Percentiles rank a stretch among this genome's conserved stretches.
phyloP scores from a whole-genome alignment of 139 green algal genomes.

The Chlorella sp. region DNA sequence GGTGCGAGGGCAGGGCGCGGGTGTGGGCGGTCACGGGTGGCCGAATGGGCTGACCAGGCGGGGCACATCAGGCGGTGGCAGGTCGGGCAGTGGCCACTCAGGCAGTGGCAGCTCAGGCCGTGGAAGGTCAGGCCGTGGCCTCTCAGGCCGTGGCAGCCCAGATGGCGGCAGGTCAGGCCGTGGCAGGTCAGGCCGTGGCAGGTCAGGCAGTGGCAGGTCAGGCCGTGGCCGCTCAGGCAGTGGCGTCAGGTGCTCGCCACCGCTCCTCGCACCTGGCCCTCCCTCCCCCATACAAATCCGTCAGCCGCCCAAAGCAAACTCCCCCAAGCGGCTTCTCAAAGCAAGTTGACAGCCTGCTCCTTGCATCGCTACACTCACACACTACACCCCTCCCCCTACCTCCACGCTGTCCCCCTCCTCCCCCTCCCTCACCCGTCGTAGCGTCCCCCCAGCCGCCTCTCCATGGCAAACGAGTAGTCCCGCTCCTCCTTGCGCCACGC shows the following conservation, averaged over 20 bases:
- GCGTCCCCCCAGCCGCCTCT: slow-evolving; percentile 29
- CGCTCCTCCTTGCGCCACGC: not conserved
- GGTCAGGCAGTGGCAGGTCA: no score
- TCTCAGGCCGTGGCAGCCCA: no score
- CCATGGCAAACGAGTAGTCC: slow-evolving; percentile 39
- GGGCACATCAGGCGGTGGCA: not conserved
- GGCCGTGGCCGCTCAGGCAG: not conserved
- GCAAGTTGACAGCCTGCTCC: no score
- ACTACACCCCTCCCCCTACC: not conserved
- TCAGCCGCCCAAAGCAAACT: not conserved
- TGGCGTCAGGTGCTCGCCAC: not conserved
- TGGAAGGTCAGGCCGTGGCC: no score
- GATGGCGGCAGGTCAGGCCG: no score
- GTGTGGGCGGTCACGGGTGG: not conserved
- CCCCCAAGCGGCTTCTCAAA: no score
- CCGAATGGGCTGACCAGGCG: not conserved
- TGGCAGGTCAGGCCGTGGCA: no score
- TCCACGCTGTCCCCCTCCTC: not conserved
- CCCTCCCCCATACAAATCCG: not conserved
- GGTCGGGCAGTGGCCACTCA: not conserved
- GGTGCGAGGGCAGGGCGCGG: not conserved
- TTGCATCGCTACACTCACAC: no score
- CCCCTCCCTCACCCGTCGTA: slow-evolving; percentile 37
- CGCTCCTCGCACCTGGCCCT: not conserved
- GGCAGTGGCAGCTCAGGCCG: no score